Evolutionary conservation across 225 moss, liverwort and hornwort species (phyloP), one percentile per base, ranked within the genome.

Genomic region (Bryoerythrophyllum caledonicum): DNA sequence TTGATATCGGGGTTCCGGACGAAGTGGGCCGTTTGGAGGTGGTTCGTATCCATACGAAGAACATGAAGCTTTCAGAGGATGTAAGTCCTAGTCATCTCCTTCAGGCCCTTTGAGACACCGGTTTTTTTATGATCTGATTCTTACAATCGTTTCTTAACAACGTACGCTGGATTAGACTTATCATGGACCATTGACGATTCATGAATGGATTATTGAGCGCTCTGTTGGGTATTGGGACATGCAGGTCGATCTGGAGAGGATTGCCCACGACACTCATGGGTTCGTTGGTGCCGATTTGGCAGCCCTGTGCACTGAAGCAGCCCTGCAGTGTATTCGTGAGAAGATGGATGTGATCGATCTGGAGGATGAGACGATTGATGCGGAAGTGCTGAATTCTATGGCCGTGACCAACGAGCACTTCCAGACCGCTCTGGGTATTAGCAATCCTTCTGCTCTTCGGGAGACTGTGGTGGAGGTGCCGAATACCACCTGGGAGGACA

Each of bases 331-430:
- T 74, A 97, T 97, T 61, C 92, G 94, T 46, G 96, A 97, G 79
- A 97, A 97, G 80, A 97, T 97, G 94, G 96, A 94, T 51, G 94
- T 97, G 12, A 97, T 97, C 25, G 96, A 97, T 68, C 60, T 97
- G 76, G 96, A 97, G 71, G 96, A 97, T 64, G 96, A 97, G 12
- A 89, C 96, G 0, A 97, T 97, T 26, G 96, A 97, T 63, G 96
- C 92, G 0, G 96, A 97, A 81, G 92, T 97, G 19, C 40, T 97
- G 69, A 97, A 94, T 76, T 92, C 96, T 30, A 97, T 97, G 96
- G 81, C 94, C 34, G 94, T 97, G 6, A 94, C 91, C 0, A 97
- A 97, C 63, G 94, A 97, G 74, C 96, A 97, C 59, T 97, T 97
- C 82, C 96, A 96, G 83, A 96, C 94, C 8, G 96, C 94, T 65